Conservation (phyloP, 2,329 filamentous ascomycete genomes). For the Colletotrichum liaoningense region DNA sequence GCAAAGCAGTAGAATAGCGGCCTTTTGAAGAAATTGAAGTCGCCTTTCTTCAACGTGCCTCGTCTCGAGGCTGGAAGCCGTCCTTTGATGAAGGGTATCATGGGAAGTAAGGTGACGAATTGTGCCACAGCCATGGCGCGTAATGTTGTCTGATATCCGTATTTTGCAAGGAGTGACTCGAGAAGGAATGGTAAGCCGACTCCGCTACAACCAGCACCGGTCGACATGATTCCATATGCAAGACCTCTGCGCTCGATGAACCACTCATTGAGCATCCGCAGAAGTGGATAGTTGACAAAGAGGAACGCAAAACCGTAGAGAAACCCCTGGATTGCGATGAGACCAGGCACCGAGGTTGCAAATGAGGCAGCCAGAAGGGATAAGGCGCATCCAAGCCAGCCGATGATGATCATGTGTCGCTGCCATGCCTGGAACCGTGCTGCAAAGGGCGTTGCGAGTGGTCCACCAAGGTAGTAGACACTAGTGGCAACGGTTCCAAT, state of each 20-base stretch:
- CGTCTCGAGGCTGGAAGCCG: slow-evolving; percentile 52
- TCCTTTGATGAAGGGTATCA: slow-evolving; percentile 53
- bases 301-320: slow-evolving; percentile 48
- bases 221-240: slow-evolving; percentile 62
- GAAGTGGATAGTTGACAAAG: slow-evolving; percentile 52
- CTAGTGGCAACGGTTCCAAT: slow-evolving; percentile 41
- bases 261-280: slow-evolving; percentile 57
- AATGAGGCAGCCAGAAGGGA: slow-evolving; percentile 37
- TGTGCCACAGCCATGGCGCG: slow-evolving; percentile 51
- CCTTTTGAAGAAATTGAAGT: slow-evolving; percentile 38
- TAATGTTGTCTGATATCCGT: slow-evolving; percentile 54
- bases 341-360: slow-evolving; percentile 33
- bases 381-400: slow-evolving; percentile 4
- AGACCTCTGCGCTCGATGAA: slow-evolving; percentile 58
- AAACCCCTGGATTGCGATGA: slow-evolving; percentile 43
- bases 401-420: slow-evolving; percentile 17
- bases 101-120: slow-evolving; percentile 51
- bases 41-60: slow-evolving; percentile 38
- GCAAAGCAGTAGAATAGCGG: slow-evolving; percentile 50
- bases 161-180: slow-evolving; percentile 51
- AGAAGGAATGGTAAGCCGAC: slow-evolving; percentile 59
- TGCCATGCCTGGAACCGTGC: slow-evolving; percentile 37
- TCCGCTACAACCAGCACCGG: slow-evolving; percentile 59
- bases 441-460: slow-evolving; percentile 38
- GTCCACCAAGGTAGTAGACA: slow-evolving; percentile 41